Evolutionary conservation across 1,284 basidiomycete genomes (phyloP).

Genomic region (Laetiporus sulphureus): DNA sequence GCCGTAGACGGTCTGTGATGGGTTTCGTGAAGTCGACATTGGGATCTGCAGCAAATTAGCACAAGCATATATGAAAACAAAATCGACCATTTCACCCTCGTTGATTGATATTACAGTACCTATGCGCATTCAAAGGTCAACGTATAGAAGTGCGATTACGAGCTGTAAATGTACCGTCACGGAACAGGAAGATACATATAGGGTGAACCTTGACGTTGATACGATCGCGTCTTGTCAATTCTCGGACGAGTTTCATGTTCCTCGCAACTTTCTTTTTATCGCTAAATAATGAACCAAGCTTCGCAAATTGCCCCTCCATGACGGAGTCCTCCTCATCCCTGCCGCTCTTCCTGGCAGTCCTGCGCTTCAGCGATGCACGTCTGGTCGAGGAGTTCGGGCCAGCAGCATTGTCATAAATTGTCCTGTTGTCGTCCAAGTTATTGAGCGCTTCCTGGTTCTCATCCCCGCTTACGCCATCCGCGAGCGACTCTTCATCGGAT

Average conservation of each 20-base stretch:
- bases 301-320: not conserved
- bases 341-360: no score
- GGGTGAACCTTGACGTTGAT: slow-evolving; percentile 53
- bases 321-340: slow-evolving; percentile 16
- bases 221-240: slow-evolving; percentile 53
- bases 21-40: slow-evolving; percentile 45
- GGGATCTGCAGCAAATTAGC: slow-evolving; percentile 27
- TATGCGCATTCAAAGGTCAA: slow-evolving; percentile 15
- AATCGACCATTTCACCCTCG: slow-evolving; percentile 15
- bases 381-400: slow-evolving; percentile 22
- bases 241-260: slow-evolving; percentile 32
- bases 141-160: not conserved
- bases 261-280: slow-evolving; percentile 15
- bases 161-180: slow-evolving; percentile 41
- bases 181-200: slow-evolving; percentile 58
- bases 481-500: slow-evolving; percentile 16
- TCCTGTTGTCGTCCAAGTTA: slow-evolving; percentile 21
- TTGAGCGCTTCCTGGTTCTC: slow-evolving; percentile 7
- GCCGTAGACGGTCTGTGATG: slow-evolving; percentile 46
- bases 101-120: slow-evolving; percentile 60
- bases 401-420: slow-evolving; percentile 20
- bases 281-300: no score
- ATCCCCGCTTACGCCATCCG: slow-evolving; percentile 10
- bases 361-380: slow-evolving; percentile 11
- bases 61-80: no score